Base-by-base conservation (phyloP, 2,329 filamentous ascomycete genomes). In the Alternaria longipes region DNA sequence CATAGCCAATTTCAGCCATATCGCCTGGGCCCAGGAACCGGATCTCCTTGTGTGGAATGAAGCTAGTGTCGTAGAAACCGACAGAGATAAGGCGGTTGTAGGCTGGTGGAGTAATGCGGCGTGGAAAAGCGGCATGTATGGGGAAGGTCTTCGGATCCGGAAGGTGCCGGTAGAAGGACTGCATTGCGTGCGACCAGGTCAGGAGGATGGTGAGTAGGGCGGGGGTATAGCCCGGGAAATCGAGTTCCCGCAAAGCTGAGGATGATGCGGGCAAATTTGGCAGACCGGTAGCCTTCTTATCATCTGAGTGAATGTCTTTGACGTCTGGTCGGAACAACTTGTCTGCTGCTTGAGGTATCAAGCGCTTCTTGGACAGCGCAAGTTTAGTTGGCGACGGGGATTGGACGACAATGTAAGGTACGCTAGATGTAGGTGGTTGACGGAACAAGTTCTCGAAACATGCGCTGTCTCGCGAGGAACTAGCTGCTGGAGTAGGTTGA, bases 1-100 rank as follows among this genome's bases (percentile, higher is more conserved):
- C 61, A 44, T 72, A 74, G 5, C 41, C 60, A 3, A 71, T 49
- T 16, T 60, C 52, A 4, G 49, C 62, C 1, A 51, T 63, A 40
- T 74, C 66, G 1, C 60, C 64, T 1, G 64, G 67, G 2, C 69
- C 70, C 14, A 74, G 46, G 28, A 67, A 69, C 1, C 58, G 56
- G 1, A 71, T 46, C 26, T 74, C 71, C 14, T 60, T 60, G 51
- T 70, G 66, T 0, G 69, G 62, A 7, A 56, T 40, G 5, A 45
- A 18, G 14, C 56, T 60, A 3, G 65, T 71, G 24, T 73, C 67
- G 50, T 68, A 74, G 50, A 74, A 72, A 26, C 58, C 56, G 14
- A 69, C 51, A 0, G 66, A 66, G n/a, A 72, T 12, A 4, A 73
- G 57, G 7, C 55, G 47, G 18, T 62, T 41, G 12, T 58, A 58